Conservation (phyloP, 2,329 filamentous ascomycete species). For the Apiospora aurea region DNA sequence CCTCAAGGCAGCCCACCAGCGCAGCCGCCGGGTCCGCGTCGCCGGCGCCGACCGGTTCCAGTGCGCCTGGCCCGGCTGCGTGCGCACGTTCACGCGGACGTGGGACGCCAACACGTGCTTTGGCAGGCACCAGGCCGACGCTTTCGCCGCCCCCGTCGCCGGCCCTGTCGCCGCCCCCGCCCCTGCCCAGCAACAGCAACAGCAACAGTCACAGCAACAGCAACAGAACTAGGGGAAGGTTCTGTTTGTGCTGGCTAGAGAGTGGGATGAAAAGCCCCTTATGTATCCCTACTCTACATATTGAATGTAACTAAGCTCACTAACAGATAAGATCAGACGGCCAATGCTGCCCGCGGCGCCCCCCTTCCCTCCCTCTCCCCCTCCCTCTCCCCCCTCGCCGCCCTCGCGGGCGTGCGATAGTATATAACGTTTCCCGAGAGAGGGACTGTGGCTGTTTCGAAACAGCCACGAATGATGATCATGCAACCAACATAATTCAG, state of each 20-base stretch:
- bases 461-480: no score
- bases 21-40: no score
- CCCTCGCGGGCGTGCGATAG: no score
- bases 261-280: background rate
- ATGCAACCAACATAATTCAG: no score
- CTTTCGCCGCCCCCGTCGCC: background rate
- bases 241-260: background rate
- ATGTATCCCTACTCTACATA: no score
- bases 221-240: background rate
- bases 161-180: background rate
- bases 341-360: no score
- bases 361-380: no score
- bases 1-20: background rate
- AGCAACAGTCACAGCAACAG: no score
- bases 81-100: background rate
- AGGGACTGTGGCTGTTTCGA: no score
- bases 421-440: no score
- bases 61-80: background rate
- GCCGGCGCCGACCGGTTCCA: background rate
- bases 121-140: background rate
- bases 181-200: background rate
- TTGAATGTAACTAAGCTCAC: background rate
- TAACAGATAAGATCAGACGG: background rate
- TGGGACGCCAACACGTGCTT: background rate
- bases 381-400: no score